These are phyloP conservation scores for Nigrospora sphaerica DNA, from an alignment of 2,329 filamentous ascomycete species.

Conservation along the genomic window DNA sequence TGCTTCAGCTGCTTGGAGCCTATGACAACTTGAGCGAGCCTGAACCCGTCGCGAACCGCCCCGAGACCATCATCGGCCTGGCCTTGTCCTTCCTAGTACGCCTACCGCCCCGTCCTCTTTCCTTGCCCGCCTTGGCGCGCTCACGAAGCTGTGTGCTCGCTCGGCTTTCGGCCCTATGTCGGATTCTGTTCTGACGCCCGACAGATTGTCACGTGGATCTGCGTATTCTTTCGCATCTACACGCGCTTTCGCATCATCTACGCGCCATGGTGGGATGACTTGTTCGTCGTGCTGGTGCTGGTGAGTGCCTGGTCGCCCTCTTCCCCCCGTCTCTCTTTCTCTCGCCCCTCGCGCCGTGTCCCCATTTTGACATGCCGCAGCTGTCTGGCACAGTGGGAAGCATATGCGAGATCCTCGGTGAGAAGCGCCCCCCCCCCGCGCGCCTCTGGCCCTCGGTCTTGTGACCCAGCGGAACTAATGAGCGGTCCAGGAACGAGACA, in stretches of 20 bases:
- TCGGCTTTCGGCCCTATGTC: too few species aligned
- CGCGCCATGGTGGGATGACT: conserved; percentile 14
- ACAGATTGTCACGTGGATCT: conserved; percentile 3
- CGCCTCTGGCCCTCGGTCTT: too few species aligned
- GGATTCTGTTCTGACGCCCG: not conserved
- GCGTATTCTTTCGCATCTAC: conserved; percentile 13
- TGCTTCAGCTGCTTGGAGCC: conserved; percentile 6
- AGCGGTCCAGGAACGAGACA: conserved; percentile 6
- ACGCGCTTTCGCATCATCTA: conserved; percentile 10
- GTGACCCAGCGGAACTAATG: too few species aligned
- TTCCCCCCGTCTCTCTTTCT: not conserved
- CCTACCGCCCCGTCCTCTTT: not conserved
- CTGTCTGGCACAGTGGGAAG: not conserved
- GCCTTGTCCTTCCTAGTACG: conserved; percentile 7
- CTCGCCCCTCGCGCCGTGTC: too few species aligned
- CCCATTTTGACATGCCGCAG: not conserved
- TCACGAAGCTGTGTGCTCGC: not conserved
- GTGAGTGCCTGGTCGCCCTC: not conserved
- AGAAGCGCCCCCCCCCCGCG: not conserved
- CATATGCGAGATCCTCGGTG: conserved; percentile 1
- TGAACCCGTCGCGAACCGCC: conserved; percentile 10
- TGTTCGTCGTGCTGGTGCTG: conserved; percentile 11
- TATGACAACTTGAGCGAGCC: conserved; percentile 13
- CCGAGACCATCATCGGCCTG: conserved; percentile 6
- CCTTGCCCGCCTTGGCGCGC: not conserved